These are phyloP conservation scores for Tulasnella calospora DNA, from an alignment of 768 basidiomycete genomes.

Conservation along the genomic window DNA sequence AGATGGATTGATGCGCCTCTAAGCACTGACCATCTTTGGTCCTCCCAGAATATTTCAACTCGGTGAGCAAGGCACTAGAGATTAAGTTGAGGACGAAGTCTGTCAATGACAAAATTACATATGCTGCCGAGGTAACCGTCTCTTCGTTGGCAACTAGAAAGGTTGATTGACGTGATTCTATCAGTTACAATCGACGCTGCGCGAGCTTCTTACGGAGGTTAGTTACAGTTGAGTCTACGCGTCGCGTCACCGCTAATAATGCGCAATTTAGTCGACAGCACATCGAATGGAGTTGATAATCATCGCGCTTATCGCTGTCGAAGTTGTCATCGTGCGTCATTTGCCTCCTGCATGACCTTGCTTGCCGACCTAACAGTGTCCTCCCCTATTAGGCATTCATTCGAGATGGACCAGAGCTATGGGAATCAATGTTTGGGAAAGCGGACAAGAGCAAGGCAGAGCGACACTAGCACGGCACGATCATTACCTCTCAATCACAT, in stretches of 20 bases:
- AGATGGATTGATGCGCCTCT: not conserved
- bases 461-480: not conserved
- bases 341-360: not conserved
- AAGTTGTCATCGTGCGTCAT: conserved; percentile 73
- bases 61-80: conserved; percentile 79
- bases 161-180: conserved; percentile 26
- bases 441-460: conserved; percentile 10
- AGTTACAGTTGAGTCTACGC: conserved; percentile 13
- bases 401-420: conserved; percentile 32
- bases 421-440: conserved; percentile 25
- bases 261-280: conserved; percentile 58
- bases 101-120: conserved; percentile 89
- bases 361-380: not conserved
- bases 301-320: conserved; percentile 88
- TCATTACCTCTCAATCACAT: not conserved
- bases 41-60: conserved; percentile 70
- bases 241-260: conserved; percentile 19
- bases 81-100: conserved; percentile 73
- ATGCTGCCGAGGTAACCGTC: conserved; percentile 65
- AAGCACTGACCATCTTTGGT: not conserved
- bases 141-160: not conserved
- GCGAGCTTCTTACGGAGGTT: conserved; percentile 86
- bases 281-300: conserved; percentile 96
- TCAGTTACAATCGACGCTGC: conserved; percentile 78
- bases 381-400: conserved; percentile 29